Evolutionary conservation across 1,284 basidiomycete genomes (phyloP).

Genomic region (Heterobasidion occidentale): DNA sequence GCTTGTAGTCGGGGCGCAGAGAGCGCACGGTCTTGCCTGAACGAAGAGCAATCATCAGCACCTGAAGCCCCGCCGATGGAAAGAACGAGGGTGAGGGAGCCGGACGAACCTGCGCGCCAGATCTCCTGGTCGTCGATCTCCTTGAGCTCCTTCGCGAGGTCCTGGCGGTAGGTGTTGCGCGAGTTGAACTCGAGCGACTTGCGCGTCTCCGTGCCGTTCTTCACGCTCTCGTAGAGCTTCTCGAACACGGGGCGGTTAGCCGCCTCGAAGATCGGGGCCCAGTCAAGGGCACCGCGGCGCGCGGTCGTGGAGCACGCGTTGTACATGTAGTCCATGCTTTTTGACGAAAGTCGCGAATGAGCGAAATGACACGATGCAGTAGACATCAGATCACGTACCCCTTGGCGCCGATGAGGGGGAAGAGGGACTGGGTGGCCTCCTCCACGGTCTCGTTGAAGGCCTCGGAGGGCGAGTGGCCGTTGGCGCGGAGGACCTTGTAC

Average conservation of each 20-base stretch:
- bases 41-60: background rate
- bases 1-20: slow-evolving; percentile 70
- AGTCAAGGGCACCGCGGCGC: slow-evolving; percentile 96
- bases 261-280: slow-evolving; percentile 97
- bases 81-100: background rate
- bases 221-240: slow-evolving; percentile 90
- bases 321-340: slow-evolving; percentile 99
- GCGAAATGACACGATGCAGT: no score
- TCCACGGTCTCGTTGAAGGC: slow-evolving; percentile 99
- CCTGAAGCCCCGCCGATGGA: background rate
- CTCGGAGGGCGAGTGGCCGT: slow-evolving; percentile 97
- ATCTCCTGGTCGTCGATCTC: slow-evolving; percentile 98
- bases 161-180: slow-evolving; percentile 88
- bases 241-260: slow-evolving; percentile 94
- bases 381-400: slow-evolving; percentile 42
- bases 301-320: slow-evolving; percentile 98
- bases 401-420: slow-evolving; percentile 93
- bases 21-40: slow-evolving; percentile 70
- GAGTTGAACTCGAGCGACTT: slow-evolving; percentile 97
- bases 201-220: slow-evolving; percentile 93
- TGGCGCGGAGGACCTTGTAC: slow-evolving; percentile 98
- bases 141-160: slow-evolving; percentile 89
- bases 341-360: background rate
- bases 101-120: slow-evolving; percentile 76
- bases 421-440: slow-evolving; percentile 98